phyloP scores from a whole-genome alignment of 2,329 filamentous ascomycete genomes.

The Alternaria hordeiaustralica region DNA sequence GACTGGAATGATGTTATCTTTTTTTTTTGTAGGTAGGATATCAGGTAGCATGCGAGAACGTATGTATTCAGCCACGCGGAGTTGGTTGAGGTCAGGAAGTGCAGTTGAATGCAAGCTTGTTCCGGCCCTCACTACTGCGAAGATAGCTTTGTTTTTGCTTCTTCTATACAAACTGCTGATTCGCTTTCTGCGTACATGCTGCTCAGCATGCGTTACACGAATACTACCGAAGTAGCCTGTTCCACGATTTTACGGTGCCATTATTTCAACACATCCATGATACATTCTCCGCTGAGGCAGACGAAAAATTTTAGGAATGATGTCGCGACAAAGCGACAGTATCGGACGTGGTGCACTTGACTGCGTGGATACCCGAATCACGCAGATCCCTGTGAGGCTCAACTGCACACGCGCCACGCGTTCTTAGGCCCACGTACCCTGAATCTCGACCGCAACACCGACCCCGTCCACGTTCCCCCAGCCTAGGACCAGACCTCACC shows the following conservation, averaged over 20 bases:
- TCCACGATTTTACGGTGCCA: not conserved
- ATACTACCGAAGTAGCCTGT: not conserved
- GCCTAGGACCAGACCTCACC: not conserved
- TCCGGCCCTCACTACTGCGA: not conserved
- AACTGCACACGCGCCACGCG: constrained; percentile 23
- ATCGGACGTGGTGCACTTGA: not conserved
- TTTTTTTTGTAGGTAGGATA: not conserved
- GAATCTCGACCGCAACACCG: constrained; percentile 20
- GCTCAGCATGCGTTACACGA: not conserved
- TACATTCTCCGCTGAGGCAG: not conserved
- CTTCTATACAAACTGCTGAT: not conserved
- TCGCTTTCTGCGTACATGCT: not conserved
- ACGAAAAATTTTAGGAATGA: not conserved
- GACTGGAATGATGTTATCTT: not conserved
- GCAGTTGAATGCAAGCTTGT: not conserved
- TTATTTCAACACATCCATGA: not conserved
- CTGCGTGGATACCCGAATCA: not conserved
- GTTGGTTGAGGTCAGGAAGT: not conserved
- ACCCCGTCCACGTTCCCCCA: constrained; percentile 1
- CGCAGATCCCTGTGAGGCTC: constrained; percentile 16
- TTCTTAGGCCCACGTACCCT: constrained; percentile 21
- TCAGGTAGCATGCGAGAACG: not conserved
- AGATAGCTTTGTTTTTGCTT: not conserved
- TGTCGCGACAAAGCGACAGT: not conserved
- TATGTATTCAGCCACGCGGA: not conserved